Evolutionary conservation across 768 basidiomycete genomes (phyloP), one percentile per base, ranked within the genome.

Genomic region (Phanerochaete carnosa): DNA sequence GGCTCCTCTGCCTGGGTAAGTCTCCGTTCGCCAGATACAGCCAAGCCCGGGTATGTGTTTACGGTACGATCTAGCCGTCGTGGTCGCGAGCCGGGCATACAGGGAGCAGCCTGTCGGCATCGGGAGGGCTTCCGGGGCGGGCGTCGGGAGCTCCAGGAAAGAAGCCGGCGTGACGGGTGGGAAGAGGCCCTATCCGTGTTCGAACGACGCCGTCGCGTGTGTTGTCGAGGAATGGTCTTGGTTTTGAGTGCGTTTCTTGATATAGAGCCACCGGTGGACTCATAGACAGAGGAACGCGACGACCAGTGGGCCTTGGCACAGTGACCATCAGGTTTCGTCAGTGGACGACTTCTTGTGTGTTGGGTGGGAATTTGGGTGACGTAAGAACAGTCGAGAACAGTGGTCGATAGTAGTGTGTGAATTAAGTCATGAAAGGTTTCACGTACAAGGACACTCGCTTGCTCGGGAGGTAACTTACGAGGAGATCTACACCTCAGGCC

Each of bases 1-100:
- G 86, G 12, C 74, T 92, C 60, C 83, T 89, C 69, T 92, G 89
- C 88, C 76, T 92, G 53, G 89, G 91, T 91, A 70, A 70, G 83
- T 75, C 33, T 22, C 30, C 51, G 11, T 33, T 32, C 51, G 15
- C 25, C 58, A 47, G 32, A 47, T 53, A 33, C 19, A 46, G 16
- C 8, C 39, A 39, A 19, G 49, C 23, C 55, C 39, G n/a, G 30
- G 16, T 52, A 13, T 51, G 55, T 37, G 50, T 59, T 55, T 62
- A 51, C 47, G 16, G 30, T 30, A n/a, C 29, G 45, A 26, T 22
- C 32, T 54, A 82, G 80, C 80, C 25, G 59, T 79, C 45, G 67
- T 82, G 57, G 69, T 82, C 50, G 78, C 77, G 8, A 74, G 73
- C 72, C 74, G 75, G 11, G 78, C 79, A 2, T 72, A 68, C 58